Percentiles rank a stretch among this genome's conserved stretches.
Conservation (phyloP, 257 asterid genomes). For the Hygrophila difformis region DNA sequence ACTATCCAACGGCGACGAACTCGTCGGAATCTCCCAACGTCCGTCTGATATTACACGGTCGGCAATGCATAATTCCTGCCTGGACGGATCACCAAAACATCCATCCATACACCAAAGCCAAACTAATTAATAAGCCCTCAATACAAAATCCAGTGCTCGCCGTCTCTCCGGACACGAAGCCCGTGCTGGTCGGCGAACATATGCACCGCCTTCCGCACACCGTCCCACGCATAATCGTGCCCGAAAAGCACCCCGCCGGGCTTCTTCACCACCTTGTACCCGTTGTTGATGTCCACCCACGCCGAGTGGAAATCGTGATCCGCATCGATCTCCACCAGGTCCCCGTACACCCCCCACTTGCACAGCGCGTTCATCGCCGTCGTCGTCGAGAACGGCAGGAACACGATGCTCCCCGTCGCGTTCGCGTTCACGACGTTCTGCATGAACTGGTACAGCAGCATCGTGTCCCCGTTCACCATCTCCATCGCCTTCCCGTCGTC, state of each 20-base stretch:
- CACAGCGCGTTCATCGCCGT: slow-evolving; percentile 39
- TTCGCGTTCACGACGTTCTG: slow-evolving; percentile 38
- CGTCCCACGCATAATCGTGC: slow-evolving; percentile 25
- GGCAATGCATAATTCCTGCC: too few relatives aligned
- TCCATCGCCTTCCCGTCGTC: slow-evolving; percentile 35
- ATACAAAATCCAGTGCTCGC: slow-evolving; percentile 48
- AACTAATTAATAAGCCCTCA: too few relatives aligned
- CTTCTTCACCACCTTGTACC: slow-evolving; percentile 25
- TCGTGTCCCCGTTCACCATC: slow-evolving; percentile 49
- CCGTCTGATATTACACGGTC: too few relatives aligned
- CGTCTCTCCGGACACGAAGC: slow-evolving; percentile 25
- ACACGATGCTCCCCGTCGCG: slow-evolving; percentile 23
- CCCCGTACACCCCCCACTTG: slow-evolving; percentile 35
- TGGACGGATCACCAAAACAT: too few relatives aligned
- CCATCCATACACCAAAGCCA: too few relatives aligned
- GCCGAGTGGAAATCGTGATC: slow-evolving; percentile 44
- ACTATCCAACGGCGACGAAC: too few relatives aligned
- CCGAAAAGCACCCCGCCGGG: slow-evolving; percentile 38
- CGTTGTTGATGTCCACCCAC: slow-evolving; percentile 36
- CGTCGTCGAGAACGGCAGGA: slow-evolving; percentile 47
- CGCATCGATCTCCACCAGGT: slow-evolving; percentile 38
- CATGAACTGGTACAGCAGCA: slow-evolving; percentile 60
- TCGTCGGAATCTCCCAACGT: too few relatives aligned
- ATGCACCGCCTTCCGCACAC: slow-evolving; percentile 38
- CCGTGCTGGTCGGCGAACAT: slow-evolving; percentile 26